phyloP scores from a whole-genome alignment of 495 filamentous ascomycete genomes.

The Aspergillus steynii region DNA sequence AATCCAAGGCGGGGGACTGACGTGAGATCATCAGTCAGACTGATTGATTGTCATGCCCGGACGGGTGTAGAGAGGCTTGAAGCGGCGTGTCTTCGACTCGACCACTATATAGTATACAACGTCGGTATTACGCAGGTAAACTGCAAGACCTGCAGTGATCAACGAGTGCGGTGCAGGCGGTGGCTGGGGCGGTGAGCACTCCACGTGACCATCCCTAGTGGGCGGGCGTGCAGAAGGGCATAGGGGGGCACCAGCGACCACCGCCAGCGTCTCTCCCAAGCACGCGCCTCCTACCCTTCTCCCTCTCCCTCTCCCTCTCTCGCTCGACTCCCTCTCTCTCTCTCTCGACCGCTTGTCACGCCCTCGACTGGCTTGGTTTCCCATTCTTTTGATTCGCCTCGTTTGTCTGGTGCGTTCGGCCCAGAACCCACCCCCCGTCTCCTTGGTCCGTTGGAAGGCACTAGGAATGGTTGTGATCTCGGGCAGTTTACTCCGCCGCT shows the following conservation, averaged over 20 bases:
- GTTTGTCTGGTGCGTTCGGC: too few species aligned
- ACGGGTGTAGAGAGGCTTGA: too few species aligned
- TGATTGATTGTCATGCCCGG: too few species aligned
- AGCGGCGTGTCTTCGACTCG: too few species aligned
- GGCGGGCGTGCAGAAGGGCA: constrained; percentile 22
- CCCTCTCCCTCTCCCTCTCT: not conserved
- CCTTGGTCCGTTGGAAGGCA: constrained; percentile 18
- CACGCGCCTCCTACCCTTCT: constrained; percentile 11
- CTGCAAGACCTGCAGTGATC: too few species aligned
- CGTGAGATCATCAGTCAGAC: too few species aligned
- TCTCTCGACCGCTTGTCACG: not conserved
- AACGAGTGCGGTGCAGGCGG: constrained; percentile 9
- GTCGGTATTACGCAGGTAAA: too few species aligned
- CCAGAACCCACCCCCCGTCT: constrained; percentile 2
- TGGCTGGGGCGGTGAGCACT: constrained; percentile 20
- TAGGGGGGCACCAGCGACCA: constrained; percentile 10
- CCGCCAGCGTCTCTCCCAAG: not conserved
- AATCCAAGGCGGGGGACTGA: too few species aligned
- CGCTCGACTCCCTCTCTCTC: constrained; percentile 1
- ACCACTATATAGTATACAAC: too few species aligned
- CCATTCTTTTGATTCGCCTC: constrained; percentile 1
- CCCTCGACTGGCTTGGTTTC: not conserved
- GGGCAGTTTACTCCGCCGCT: constrained; percentile 31
- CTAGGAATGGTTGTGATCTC: constrained; percentile 33
- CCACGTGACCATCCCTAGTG: constrained; percentile 27